phyloP scores from a whole-genome alignment of 108 stramenopile genomes.

The Pseudonitzschia pungens region DNA sequence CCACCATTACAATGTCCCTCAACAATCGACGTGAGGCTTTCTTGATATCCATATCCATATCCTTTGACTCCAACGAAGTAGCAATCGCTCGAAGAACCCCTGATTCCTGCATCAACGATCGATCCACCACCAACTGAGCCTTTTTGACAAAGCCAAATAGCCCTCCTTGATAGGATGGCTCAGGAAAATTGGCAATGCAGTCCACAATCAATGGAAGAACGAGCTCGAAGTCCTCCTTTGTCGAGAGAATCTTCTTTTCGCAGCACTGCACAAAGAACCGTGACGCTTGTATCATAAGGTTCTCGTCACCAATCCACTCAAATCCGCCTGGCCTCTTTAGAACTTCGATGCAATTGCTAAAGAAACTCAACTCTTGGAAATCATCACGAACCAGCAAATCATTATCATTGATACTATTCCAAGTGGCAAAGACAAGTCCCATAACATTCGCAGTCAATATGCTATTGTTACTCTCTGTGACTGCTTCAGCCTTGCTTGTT shows the following conservation, averaged over 20 bases:
- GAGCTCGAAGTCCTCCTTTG: background rate
- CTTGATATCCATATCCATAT: background rate
- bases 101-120: background rate
- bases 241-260: background rate
- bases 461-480: background rate
- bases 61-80: background rate
- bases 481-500: background rate
- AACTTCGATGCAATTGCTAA: background rate
- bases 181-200: constrained; percentile 4
- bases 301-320: constrained; percentile 1
- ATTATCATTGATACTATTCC: background rate
- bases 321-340: background rate
- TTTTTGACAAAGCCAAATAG: background rate
- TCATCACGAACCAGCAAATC: background rate
- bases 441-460: background rate
- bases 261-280: constrained; percentile 7
- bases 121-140: background rate
- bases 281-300: constrained; percentile 1
- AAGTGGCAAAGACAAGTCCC: constrained; percentile 1
- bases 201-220: constrained; percentile 4
- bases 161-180: background rate
- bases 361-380: background rate
- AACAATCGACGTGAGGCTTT: background rate
- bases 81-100: constrained; percentile 12
- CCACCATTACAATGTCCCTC: background rate